Base-by-base conservation (phyloP, 2,329 filamentous ascomycete species). In the Fusarium sp. region DNA sequence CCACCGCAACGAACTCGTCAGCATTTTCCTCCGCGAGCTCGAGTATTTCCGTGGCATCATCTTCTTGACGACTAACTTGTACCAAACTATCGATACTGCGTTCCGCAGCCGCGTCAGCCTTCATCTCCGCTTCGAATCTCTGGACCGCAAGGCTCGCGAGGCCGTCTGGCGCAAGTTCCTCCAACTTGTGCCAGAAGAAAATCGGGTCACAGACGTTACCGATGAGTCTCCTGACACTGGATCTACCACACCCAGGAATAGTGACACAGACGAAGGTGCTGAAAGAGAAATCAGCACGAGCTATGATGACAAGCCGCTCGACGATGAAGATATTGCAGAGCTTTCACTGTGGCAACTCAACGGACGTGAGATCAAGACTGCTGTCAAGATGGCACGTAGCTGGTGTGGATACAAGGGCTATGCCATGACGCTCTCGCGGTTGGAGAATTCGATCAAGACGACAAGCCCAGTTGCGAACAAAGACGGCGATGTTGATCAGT, bases 141-240 rank as follows among this genome's bases (percentile, higher is more conserved):
- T 87, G 18, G 70, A 72, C 6, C 67, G 73, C 5, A 78, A 80
- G 13, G 80, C 83, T 4, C 78, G 84, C 29, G 74, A 76, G 53
- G 66, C 75, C 4, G 77, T 85, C 29, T 86, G 84, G 84, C 74
- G 76, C 44, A 85, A 85, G 69, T 86, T 86, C 71, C 73, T 85
- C 24, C 73, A 78, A 6, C 76, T 81, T 3, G 70, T 83, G 5
- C 76, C 77, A 4, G 67, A 63, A 9, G 41, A 29, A 34, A 44
- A 41, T n/a, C 53, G 46, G 22, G 56, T 59, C 51, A 59, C 51
- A 6, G 57, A 51, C 3, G 51, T 59, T 51, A 59, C 51, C 5
- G 58, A 51, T 2, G 51, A 68, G 6, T 32, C 43, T 30, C 18
- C 43, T n/a, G 45, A 47, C 6, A 67, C 65, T 1, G 64, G 52